Evolutionary conservation across 768 basidiomycete species (phyloP), one percentile per base, ranked within the genome.

Genomic region (Rubroboletus satanas): DNA sequence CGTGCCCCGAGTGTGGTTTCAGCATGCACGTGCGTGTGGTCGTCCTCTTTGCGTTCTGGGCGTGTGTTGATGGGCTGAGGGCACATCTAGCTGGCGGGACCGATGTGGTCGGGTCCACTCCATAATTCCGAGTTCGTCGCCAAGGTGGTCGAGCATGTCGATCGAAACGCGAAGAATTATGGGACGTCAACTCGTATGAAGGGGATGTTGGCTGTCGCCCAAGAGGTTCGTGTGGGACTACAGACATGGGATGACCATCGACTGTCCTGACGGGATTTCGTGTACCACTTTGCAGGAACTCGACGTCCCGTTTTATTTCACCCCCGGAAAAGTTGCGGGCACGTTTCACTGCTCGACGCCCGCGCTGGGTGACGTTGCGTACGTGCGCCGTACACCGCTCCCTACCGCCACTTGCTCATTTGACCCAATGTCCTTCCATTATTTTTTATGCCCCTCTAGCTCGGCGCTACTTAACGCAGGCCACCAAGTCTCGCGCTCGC

Each of bases 31-130:
- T 94, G 65, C 17, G 64, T 66, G 12, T 48, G 49, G 82, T n/a
- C 18, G n/a, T 23, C 17, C 18, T n/a, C 2, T 31, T 46, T 42
- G 44, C 42, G 23, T 7, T 44, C 3, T 41, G 14, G n/a, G 21
- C 8, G 29, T 33, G 17, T 21, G 29, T 21, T 26, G 41, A 54
- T 12, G 39, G 18, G 14, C 6, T 44, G 15, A 29, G 14, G 45
- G 38, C 14, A 29, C 46, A 29, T 45, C 39, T 57, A 96, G 93
- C 67, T 94, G 35, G 92, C 89, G 18, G 97, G 97, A 2, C 97
- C 97, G 0, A 95, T 99, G 90, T 98, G 97, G 97, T 85, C 88
- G 6, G 94, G 88, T 1, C 83, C 87, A 1, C 72, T 99, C 23
- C 97, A 99, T 64, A 81, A 93, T 66, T 61, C 74, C 2, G 76